A percentile compares a stretch with the other conserved stretches of the same genome.
Evolutionary conservation across 768 basidiomycete genomes (phyloP).

Genomic region (Suillus subaureus): DNA sequence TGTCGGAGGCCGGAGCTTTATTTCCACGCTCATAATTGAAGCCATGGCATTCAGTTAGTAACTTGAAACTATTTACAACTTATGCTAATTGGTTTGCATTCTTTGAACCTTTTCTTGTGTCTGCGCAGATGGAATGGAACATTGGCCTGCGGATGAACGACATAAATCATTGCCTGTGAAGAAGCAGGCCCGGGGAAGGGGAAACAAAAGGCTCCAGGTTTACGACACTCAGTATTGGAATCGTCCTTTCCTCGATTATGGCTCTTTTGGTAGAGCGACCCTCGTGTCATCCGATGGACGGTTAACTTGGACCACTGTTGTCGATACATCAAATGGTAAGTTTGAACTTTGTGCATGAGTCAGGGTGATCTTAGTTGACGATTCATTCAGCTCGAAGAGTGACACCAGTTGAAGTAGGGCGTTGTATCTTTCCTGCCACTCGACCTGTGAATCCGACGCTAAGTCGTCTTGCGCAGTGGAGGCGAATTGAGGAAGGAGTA

Average conservation of each 20-base stretch:
- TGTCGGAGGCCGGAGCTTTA: background rate
- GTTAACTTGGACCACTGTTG: slow-evolving; percentile 55
- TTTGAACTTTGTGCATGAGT: background rate
- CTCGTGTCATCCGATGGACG: slow-evolving; percentile 45
- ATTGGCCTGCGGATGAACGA: slow-evolving; percentile 64
- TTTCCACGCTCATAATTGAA: slow-evolving; percentile 13
- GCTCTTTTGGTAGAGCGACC: slow-evolving; percentile 58
- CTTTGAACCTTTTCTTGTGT: slow-evolving; percentile 2
- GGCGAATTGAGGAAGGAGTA: slow-evolving; percentile 70
- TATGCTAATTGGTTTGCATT: background rate
- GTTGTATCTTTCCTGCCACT: slow-evolving; percentile 62
- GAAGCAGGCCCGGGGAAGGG: slow-evolving; percentile 18
- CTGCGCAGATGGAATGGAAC: slow-evolving; percentile 70
- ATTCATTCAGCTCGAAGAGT: slow-evolving; percentile 32
- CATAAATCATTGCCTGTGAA: slow-evolving; percentile 19
- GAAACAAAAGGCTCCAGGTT: slow-evolving; percentile 34
- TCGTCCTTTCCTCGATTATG: slow-evolving; percentile 60
- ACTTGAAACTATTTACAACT: no score
- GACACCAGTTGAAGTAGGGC: slow-evolving; percentile 32
- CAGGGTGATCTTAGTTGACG: slow-evolving; percentile 10
- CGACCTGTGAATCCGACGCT: slow-evolving; percentile 33
- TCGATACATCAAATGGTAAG: slow-evolving; percentile 31
- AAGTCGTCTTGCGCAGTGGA: slow-evolving; percentile 33
- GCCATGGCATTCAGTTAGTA: no score
- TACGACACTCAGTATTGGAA: slow-evolving; percentile 31